Conservation (phyloP, 441 rosid species). For the Brassica balearica region DNA sequence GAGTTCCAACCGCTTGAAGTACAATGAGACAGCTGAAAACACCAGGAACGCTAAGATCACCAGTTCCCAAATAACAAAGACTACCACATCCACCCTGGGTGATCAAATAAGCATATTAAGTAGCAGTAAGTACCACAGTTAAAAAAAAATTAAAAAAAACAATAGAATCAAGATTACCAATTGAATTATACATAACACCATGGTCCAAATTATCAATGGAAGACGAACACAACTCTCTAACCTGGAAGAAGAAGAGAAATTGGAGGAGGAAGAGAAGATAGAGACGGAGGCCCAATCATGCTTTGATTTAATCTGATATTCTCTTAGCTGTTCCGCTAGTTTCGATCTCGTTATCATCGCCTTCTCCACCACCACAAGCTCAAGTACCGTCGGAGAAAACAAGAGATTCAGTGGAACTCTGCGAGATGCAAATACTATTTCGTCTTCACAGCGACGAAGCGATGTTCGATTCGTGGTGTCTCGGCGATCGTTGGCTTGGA, state of each 20-base stretch:
- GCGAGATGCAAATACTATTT: no score
- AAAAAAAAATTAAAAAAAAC: neutral
- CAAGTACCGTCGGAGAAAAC: no score
- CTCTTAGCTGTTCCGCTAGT: constrained; percentile 87
- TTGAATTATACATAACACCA: no score
- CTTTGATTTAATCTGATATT: constrained; percentile 93
- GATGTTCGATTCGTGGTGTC: no score
- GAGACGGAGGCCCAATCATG: constrained; percentile 97
- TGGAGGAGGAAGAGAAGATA: constrained; percentile 80
- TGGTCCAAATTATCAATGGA: neutral
- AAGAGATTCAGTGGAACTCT: no score
- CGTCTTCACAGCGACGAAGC: no score
- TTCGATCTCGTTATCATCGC: constrained; percentile 96
- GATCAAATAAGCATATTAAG: constrained; percentile 23
- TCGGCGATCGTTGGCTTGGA: no score
- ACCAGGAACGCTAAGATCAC: constrained; percentile 85
- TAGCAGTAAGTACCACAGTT: constrained; percentile 3
- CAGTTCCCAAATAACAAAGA: constrained; percentile 93
- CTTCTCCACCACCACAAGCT: neutral
- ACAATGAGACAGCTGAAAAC: constrained; percentile 88
- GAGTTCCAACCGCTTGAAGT: constrained; percentile 74
- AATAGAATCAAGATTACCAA: neutral
- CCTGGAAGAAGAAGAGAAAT: constrained; percentile 67
- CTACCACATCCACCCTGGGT: constrained; percentile 90
- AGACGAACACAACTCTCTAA: constrained; percentile 24